Base-by-base conservation (phyloP, 805 yeast genomes). In the Hermanozyma aechmeae region DNA sequence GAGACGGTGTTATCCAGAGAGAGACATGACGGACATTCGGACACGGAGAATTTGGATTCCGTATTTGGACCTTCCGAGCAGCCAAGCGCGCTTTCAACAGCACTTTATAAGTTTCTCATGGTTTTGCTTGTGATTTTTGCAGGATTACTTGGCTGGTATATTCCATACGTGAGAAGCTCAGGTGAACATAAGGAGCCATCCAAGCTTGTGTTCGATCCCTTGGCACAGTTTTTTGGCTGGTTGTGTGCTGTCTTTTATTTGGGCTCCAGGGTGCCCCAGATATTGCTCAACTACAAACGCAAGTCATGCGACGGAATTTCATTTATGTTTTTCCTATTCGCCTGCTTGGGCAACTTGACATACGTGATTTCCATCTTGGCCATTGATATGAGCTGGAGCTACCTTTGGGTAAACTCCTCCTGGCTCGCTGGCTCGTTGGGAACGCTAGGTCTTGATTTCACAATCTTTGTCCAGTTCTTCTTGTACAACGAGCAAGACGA, bases 251-350 rank as follows among this genome's bases (percentile, higher is more conserved):
- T 61, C 2, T 60, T 82, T 23, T 82, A 82, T 46, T 57, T 89
- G 35, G 95, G 95, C 3, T 87, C 97, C 12, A 67, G 98, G 43
- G 57, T 92, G 16, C 98, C 98, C 1, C 98, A 92, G 58, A 84
- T 92, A 30, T 52, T 84, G 34, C 66, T 89, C 36, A 92, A 92
- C 56, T 84, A 68, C 48, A 67, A 78, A 51, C 71, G 96, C 48
- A 87, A 86, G 56, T 80, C 94, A 2, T 86, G 96, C 51, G 97
- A 92, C 37, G 97, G 97, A 15, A 82, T 89, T 27, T 84, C 95
- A 8, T 84, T 92, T 48, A 67, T 89, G 66, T 89, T 92, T 56
- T 89, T 89, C 58, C 59, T 92, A 14, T 89, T 92, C 65, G 97
- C 98, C 13, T 86, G 96, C 52, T 61, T 89, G 32, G 98, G 98